Conservation (phyloP, 2,329 filamentous ascomycete species). For the Corynespora cassiicola region DNA sequence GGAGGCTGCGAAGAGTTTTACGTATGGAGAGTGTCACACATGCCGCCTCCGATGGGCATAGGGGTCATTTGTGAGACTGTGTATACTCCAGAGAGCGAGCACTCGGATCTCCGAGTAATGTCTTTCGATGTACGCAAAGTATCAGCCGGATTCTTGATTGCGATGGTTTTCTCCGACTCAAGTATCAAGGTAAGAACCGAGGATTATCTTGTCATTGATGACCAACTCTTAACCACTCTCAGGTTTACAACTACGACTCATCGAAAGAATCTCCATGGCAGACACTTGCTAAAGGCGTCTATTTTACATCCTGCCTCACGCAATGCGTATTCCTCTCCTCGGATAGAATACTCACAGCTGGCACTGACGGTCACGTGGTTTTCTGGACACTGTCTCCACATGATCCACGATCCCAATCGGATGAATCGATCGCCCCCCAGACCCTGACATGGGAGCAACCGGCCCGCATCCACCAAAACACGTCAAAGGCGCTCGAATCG, state of each 20-base stretch:
- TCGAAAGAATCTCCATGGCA: slow-evolving; percentile 37
- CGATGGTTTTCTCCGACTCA: slow-evolving; percentile 85
- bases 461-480: slow-evolving; percentile 73
- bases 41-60: slow-evolving; percentile 56
- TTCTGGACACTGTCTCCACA: slow-evolving; percentile 59
- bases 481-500: slow-evolving; percentile 67
- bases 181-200: slow-evolving; percentile 62
- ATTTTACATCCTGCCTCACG: slow-evolving; percentile 71
- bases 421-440: slow-evolving; percentile 22
- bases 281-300: slow-evolving; percentile 46
- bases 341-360: slow-evolving; percentile 66
- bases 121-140: slow-evolving; percentile 68
- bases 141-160: slow-evolving; percentile 61
- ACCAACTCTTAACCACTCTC: slow-evolving; percentile 3
- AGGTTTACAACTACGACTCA: slow-evolving; percentile 55
- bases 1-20: slow-evolving; percentile 89
- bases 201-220: slow-evolving; percentile 1
- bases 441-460: slow-evolving; percentile 33
- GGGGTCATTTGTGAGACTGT: slow-evolving; percentile 60
- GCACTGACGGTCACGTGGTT: slow-evolving; percentile 80
- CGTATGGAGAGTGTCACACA: slow-evolving; percentile 72
- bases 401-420: slow-evolving; percentile 7
- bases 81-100: slow-evolving; percentile 57
- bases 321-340: slow-evolving; percentile 57
- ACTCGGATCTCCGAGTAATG: slow-evolving; percentile 78